Evolutionary conservation across 768 basidiomycete species (phyloP), one percentile per base, ranked within the genome.

Genomic region (Suillus occidentalis): DNA sequence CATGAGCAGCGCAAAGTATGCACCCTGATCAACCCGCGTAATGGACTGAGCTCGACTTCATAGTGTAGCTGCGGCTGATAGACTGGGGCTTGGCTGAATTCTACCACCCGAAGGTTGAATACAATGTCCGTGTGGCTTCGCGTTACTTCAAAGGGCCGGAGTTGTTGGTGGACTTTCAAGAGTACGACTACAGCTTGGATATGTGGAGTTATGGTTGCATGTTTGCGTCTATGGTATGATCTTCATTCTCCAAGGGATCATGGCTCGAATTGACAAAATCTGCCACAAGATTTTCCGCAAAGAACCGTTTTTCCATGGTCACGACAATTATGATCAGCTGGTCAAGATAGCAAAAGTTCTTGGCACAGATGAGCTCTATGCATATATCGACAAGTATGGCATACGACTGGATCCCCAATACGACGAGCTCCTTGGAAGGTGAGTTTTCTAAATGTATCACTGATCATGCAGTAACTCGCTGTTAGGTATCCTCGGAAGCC

Each of bases 191-290:
- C 76, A 94, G 92, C 77, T 79, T 98, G 71, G 96, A 99, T 76
- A 94, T 99, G 94, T 99, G 97, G 97, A 95, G 94, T 80, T 89
- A 92, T 73, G 97, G 97, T 20, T 98, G 97, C 76, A 99, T 97
- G 95, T 97, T 97, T 77, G 97, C 97, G 10, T 95, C 93, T 20
- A 98, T 99, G 97, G 96, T 97, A 73, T 70, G 84, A 40, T 49
- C 22, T 71, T 43, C 57, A 22, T 53, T 36, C 28, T 45, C 49
- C 9, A 13, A 49, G 6, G n/a, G 13, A 60, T 39, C 7, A n/a
- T 62, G 63, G 31, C 40, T 58, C 6, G 37, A 39, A 31, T 61
- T 63, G 47, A 58, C 57, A 63, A 36, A 64, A 31, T 31, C 50
- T 47, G 52, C 49, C 37, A 62, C 61, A 25, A 98, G 96, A 98